Conservation (phyloP, 2,329 filamentous ascomycete species). For the Fusarium haematococcum region DNA sequence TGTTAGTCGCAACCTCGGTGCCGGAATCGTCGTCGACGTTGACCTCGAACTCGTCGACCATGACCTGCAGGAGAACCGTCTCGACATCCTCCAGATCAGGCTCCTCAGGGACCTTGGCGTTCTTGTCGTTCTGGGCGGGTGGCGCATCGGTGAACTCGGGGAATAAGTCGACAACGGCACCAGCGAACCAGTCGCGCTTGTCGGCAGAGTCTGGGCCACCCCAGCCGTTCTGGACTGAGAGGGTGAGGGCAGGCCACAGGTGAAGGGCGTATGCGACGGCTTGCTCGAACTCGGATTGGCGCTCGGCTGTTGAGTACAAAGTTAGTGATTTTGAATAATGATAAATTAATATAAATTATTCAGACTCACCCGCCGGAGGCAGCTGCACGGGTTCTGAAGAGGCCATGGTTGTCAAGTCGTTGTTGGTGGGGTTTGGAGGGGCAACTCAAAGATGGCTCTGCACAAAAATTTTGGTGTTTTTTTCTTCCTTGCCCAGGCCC, state of each 20-base stretch:
- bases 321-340: slow-evolving; percentile 4
- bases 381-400: slow-evolving; percentile 47
- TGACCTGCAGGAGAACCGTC: slow-evolving; percentile 85
- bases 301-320: slow-evolving; percentile 56
- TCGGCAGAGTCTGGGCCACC: slow-evolving; percentile 85
- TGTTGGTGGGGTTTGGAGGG: slow-evolving; percentile 49
- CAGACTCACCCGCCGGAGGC: slow-evolving; percentile 47
- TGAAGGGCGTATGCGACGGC: slow-evolving; percentile 86
- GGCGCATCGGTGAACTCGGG: slow-evolving; percentile 67
- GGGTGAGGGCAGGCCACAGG: slow-evolving; percentile 87
- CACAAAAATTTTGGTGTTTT: slow-evolving; percentile 48
- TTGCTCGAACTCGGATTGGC: slow-evolving; percentile 81
- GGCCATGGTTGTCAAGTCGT: slow-evolving; percentile 44
- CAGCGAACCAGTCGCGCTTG: slow-evolving; percentile 97
- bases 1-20: slow-evolving; percentile 76
- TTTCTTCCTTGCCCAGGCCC: not conserved
- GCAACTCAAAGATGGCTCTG: slow-evolving; percentile 38
- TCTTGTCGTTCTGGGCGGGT: slow-evolving; percentile 27
- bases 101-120: slow-evolving; percentile 54
- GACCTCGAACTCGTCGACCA: slow-evolving; percentile 96
- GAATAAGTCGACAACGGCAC: slow-evolving; percentile 86
- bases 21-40: slow-evolving; percentile 91
- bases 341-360: no score
- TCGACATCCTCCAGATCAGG: slow-evolving; percentile 85
- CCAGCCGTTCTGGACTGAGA: slow-evolving; percentile 89